A percentile compares a stretch with the other conserved stretches of the same genome.
These are phyloP conservation scores for Shiraia bambusicola DNA, from an alignment of 2,329 filamentous ascomycete genomes.

Conservation along the genomic window DNA sequence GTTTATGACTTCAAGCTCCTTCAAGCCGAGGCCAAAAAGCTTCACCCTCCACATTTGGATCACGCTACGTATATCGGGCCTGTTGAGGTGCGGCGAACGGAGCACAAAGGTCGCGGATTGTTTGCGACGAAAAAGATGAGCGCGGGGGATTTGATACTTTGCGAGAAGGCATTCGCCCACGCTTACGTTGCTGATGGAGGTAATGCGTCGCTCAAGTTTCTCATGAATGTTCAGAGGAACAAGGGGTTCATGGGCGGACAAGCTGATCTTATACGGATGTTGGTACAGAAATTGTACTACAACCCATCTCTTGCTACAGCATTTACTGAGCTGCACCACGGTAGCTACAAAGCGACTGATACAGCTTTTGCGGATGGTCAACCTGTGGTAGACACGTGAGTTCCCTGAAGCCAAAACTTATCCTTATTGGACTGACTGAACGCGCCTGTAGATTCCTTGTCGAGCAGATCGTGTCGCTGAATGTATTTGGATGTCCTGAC, in stretches of 20 bases:
- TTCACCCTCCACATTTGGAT: constrained; percentile 46
- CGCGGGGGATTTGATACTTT: constrained; percentile 23
- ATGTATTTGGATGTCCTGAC: constrained; percentile 46
- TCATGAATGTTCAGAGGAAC: constrained; percentile 44
- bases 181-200: constrained; percentile 26
- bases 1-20: constrained; percentile 40
- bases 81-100: constrained; percentile 45
- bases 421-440: background rate
- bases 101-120: constrained; percentile 50
- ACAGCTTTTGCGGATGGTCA: constrained; percentile 34
- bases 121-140: constrained; percentile 53
- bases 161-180: constrained; percentile 57
- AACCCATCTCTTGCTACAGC: constrained; percentile 36
- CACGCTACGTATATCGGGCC: constrained; percentile 50
- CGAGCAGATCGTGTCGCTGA: constrained; percentile 46
- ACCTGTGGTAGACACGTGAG: constrained; percentile 19
- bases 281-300: constrained; percentile 50
- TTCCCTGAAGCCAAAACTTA: background rate
- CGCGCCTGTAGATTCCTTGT: constrained; percentile 50
- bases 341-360: constrained; percentile 40
- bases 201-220: constrained; percentile 20
- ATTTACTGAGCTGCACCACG: constrained; percentile 41
- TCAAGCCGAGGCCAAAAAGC: constrained; percentile 44
- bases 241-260: constrained; percentile 42
- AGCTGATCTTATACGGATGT: constrained; percentile 42